These are phyloP conservation scores for Lobosporangium transversale DNA, from an alignment of 192 early-diverging fungal species.

Conservation along the genomic window DNA sequence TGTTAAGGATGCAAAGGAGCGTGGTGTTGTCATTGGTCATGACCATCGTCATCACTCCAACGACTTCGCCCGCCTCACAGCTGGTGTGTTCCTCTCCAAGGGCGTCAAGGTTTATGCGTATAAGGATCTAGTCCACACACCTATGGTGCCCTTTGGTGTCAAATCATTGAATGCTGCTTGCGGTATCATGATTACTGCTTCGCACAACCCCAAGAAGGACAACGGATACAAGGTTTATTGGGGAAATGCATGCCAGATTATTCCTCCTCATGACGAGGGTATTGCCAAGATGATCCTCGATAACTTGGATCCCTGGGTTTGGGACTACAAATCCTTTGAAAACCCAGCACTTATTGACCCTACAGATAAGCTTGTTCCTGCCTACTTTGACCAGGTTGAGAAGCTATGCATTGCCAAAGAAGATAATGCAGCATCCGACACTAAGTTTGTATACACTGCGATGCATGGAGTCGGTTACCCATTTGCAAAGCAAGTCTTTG, in stretches of 20 bases:
- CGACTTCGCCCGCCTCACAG: constrained; percentile 84
- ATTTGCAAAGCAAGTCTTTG: constrained; percentile 76
- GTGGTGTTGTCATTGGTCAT: constrained; percentile 91
- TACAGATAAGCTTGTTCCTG: constrained; percentile 68
- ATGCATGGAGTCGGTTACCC: constrained; percentile 95
- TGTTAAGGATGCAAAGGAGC: constrained; percentile 65
- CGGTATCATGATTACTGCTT: constrained; percentile 98
- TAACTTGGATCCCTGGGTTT: constrained; percentile 74
- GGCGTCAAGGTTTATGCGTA: constrained; percentile 87
- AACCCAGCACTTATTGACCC: constrained; percentile 66
- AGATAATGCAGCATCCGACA: constrained; percentile 54
- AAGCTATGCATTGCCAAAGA: constrained; percentile 54
- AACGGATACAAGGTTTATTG: constrained; percentile 94
- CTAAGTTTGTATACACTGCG: constrained; percentile 88
- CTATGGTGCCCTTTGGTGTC: constrained; percentile 90
- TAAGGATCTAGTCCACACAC: constrained; percentile 81
- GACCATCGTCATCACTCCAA: constrained; percentile 93
- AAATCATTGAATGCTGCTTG: constrained; percentile 73
- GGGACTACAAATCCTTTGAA: constrained; percentile 72
- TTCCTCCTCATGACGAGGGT: constrained; percentile 84
- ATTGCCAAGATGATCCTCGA: constrained; percentile 78
- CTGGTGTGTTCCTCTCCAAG: constrained; percentile 80
- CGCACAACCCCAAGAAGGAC: constrained; percentile 93
- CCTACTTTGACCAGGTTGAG: constrained; percentile 76
- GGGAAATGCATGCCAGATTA: constrained; percentile 93